Evolutionary conservation across 2,329 filamentous ascomycete species (phyloP).

Genomic region (Alternaria dauci): DNA sequence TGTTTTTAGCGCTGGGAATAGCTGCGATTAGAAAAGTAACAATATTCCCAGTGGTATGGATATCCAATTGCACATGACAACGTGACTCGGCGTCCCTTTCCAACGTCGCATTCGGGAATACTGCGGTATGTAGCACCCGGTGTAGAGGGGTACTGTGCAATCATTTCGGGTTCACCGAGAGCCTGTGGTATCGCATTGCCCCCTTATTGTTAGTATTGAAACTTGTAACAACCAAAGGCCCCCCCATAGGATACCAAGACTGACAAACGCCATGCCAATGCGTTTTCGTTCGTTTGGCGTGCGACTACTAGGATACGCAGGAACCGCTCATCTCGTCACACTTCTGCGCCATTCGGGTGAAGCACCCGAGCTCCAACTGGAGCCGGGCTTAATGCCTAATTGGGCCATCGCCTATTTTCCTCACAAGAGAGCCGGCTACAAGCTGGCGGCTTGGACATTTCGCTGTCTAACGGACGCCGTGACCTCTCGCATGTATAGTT

Average conservation of each 20-base stretch:
- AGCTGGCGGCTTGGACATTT: neutral
- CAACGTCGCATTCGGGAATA: neutral
- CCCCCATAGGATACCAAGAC: neutral
- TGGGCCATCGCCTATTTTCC: conserved; percentile 1
- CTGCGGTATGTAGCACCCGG: neutral
- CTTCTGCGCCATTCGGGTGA: neutral
- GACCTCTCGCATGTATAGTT: neutral
- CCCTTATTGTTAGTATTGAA: conserved; percentile 6
- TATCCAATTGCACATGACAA: conserved; percentile 9
- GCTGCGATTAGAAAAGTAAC: neutral
- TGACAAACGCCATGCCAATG: neutral
- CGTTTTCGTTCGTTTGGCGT: neutral
- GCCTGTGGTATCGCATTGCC: conserved; percentile 1
- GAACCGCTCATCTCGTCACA: conserved; percentile 9
- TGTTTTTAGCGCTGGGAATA: neutral
- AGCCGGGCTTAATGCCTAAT: conserved; percentile 9
- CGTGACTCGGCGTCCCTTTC: conserved; percentile 7
- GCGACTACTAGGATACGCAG: conserved; percentile 6
- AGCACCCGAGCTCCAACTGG: conserved; percentile 4
- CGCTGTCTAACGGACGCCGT: neutral
- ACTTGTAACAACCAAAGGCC: conserved; percentile 1
- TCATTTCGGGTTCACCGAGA: conserved; percentile 1
- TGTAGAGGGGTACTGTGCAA: conserved; percentile 2
- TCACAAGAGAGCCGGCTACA: neutral
- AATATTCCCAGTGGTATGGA: neutral